phyloP scores from a whole-genome alignment of 2,329 filamentous ascomycete genomes.

The Orbilia javanica region DNA sequence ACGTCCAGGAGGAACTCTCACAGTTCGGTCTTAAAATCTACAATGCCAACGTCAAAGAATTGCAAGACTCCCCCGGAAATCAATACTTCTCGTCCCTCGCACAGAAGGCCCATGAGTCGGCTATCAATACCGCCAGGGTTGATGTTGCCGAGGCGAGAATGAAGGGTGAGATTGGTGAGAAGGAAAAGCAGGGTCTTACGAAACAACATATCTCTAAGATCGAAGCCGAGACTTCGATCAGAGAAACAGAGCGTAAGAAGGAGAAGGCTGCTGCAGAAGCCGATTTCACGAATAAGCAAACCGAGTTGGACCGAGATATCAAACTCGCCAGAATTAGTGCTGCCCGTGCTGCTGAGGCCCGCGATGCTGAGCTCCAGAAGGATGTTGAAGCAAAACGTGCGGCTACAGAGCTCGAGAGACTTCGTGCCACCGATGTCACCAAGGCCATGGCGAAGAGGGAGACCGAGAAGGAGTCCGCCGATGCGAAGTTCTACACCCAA shows the following conservation, averaged over 20 bases:
- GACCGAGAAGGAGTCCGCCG: constrained; percentile 76
- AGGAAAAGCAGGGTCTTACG: constrained; percentile 81
- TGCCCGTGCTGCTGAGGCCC: constrained; percentile 77
- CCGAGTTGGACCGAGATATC: constrained; percentile 78
- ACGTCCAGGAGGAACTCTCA: constrained; percentile 82
- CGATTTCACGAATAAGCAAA: constrained; percentile 78
- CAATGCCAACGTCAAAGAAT: constrained; percentile 85
- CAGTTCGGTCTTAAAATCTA: constrained; percentile 84
- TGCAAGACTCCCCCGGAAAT: constrained; percentile 84
- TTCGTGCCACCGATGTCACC: constrained; percentile 78
- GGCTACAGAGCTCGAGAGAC: constrained; percentile 82
- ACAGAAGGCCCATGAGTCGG: constrained; percentile 70
- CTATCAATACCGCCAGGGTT: constrained; percentile 64
- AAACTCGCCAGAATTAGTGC: constrained; percentile 82
- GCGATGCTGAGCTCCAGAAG: constrained; percentile 83
- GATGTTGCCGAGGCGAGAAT: constrained; percentile 76
- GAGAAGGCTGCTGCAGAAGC: constrained; percentile 85
- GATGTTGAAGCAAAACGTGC: constrained; percentile 82
- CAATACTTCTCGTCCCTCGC: constrained; percentile 86
- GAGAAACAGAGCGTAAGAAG: constrained; percentile 85
- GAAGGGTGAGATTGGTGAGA: constrained; percentile 80
- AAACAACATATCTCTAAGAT: constrained; percentile 91
- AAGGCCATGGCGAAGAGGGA: constrained; percentile 79
- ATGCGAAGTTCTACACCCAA: constrained; percentile 68
- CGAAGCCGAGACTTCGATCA: constrained; percentile 84